Base-by-base conservation (phyloP, 176 grass and related monocot species). In the Ananas comosus region DNA sequence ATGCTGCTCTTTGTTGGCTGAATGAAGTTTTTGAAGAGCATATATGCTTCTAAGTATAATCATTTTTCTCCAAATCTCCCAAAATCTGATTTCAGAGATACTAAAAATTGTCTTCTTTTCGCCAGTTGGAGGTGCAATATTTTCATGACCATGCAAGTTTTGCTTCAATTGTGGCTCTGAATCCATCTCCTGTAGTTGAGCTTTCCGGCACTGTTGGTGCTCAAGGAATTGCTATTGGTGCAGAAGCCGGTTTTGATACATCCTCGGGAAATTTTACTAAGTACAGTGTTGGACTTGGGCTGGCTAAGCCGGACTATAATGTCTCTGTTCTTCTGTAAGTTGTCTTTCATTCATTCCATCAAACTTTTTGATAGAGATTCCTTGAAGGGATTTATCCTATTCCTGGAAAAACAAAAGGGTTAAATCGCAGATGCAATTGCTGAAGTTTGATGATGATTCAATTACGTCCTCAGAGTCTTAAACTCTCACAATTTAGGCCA, bases 51-150 rank as follows among this genome's bases (percentile, higher is more conserved):
- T 42, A 42, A 42, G 33, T 42, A 42, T 8, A 42, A 42, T 33
- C 4, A 42, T 42, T 42, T 42, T 42, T 42, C 33, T 42, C 33
- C 33, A 42, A 42, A 42, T 42, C 4, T 42, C 33, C 33, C 33
- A 65, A 65, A 25, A 12, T 51, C 12, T 21, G 64, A 21, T 29
- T 51, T 14, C 1, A 28, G 59, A 13, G 9, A n/a, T 61, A 61
- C 21, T 18, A 18, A 61, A 19, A 2, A 7, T 18, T 61, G 10
- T 61, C 56, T 21, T 10, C 56, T 61, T 10, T 42, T 61, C 72
- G 72, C 54, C 56, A 99, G 89, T 72, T 94, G 75, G 95, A 91
- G 85, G 12, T 99, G 74, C 87, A 99, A 75, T 94, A 91, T 75
- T 94, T 94, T 65, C 95, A 99, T 27, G 84, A 84, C 25, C 81